Conservation (phyloP, 1,139 yeast genomes). For the Geotrichum klebahnii region DNA sequence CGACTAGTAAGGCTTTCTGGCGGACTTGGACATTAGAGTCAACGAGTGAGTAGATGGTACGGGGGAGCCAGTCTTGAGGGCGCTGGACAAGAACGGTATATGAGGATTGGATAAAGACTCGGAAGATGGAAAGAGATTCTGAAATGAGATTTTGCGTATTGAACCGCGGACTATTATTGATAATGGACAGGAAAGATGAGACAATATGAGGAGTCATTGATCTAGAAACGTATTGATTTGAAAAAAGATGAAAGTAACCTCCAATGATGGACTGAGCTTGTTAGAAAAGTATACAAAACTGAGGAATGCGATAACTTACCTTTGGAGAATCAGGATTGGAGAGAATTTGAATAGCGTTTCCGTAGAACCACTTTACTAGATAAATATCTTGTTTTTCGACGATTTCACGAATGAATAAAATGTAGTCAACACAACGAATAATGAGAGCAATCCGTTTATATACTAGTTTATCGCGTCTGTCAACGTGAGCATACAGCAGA, state of each 20-base stretch:
- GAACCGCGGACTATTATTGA: conserved; percentile 26
- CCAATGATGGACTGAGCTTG: conserved; percentile 27
- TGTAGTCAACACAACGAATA: conserved; percentile 29
- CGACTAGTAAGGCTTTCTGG: conserved; percentile 26
- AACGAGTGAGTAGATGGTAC: conserved; percentile 25
- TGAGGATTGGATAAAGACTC: conserved; percentile 17
- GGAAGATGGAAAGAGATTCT: conserved; percentile 25
- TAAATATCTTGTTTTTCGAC: conserved; percentile 27
- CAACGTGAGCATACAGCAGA: conserved; percentile 10
- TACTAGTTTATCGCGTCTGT: conserved; percentile 7
- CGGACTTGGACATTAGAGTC: conserved; percentile 27
- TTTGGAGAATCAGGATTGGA: conserved; percentile 24
- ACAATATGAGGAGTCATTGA: conserved; percentile 28
- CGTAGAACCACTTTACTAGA: conserved; percentile 28
- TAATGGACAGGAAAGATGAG: conserved; percentile 24
- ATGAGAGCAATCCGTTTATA: conserved; percentile 22
- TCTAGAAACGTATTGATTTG: conserved; percentile 29
- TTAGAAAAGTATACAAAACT: not conserved
- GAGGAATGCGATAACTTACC: conserved; percentile 6
- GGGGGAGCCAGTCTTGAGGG: conserved; percentile 30
- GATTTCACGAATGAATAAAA: conserved; percentile 28
- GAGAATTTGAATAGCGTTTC: conserved; percentile 28
- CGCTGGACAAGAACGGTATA: conserved; percentile 26
- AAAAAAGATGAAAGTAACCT: conserved; percentile 31
- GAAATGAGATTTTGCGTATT: conserved; percentile 29